Conservation (phyloP, 768 basidiomycete species). For the Leccinum disarticulatum region DNA sequence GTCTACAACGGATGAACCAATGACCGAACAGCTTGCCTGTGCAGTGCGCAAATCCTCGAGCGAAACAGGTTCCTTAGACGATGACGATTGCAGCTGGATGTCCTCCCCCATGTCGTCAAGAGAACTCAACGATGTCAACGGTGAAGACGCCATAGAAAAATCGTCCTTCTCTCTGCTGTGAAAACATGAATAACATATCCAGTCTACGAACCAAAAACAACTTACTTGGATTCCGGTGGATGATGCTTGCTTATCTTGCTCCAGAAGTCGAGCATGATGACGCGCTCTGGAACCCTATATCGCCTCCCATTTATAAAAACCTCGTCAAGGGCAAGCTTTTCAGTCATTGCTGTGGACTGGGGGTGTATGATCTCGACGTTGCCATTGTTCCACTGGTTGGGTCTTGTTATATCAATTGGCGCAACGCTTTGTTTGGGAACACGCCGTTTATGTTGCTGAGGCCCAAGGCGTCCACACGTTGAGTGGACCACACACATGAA, state of each 20-base stretch:
- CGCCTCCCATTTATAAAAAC: conserved; percentile 85
- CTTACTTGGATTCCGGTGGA: conserved; percentile 43
- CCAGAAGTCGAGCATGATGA: conserved; percentile 96
- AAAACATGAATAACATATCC: conserved; percentile 1
- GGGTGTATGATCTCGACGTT: conserved; percentile 85
- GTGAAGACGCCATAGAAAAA: conserved; percentile 64
- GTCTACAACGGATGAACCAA: conserved; percentile 7
- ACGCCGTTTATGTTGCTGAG: conserved; percentile 75
- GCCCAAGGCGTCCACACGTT: conserved; percentile 4
- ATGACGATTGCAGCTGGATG: conserved; percentile 24
- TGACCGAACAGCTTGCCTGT: conserved; percentile 42
- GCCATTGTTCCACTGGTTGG: conserved; percentile 82
- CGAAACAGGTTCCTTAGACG: conserved; percentile 29
- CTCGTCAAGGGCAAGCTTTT: conserved; percentile 69
- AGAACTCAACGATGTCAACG: conserved; percentile 72
- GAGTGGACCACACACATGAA: neutral
- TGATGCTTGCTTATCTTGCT: conserved; percentile 61
- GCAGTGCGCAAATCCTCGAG: conserved; percentile 58
- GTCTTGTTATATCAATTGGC: conserved; percentile 73
- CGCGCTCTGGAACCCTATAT: conserved; percentile 89
- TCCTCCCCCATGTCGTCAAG: conserved; percentile 56
- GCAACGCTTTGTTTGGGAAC: conserved; percentile 68
- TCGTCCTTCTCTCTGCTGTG: conserved; percentile 20
- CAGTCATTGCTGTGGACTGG: conserved; percentile 46
- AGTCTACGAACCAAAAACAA: conserved; percentile 8